Evolutionary conservation across 257 asterid genomes (phyloP), one percentile per base, ranked within the genome.

Genomic region (Verbascum thapsus): DNA sequence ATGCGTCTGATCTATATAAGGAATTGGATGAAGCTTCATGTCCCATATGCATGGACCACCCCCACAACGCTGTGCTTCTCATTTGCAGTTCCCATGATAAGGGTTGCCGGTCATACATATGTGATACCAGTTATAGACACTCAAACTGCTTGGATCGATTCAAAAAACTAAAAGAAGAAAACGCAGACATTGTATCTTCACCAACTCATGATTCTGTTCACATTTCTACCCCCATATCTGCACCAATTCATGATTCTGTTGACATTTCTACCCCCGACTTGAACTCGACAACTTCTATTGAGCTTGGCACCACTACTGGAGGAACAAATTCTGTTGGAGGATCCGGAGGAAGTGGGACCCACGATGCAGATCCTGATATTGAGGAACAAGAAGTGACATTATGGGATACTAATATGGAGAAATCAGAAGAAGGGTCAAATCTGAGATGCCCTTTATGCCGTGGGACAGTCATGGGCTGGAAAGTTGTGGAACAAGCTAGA

Each of bases 1-100:
- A 91, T 76, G 74, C 69, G 73, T 74, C 72, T 80, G 80, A 77
- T 53, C 80, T 75, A 55, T 74, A 81, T 80, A 88, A 85, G 79
- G 98, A 91, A 80, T 88, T 80, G 96, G 99, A 92, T 50, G 99
- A 87, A 58, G 96, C 87, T 50, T 85, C 86, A 51, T 89, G 99
- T 70, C 83, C 99, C 64, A 84, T 92, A 79, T 87, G 95, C 80
- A 85, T 91, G 98, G 98, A 91, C 64, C 92, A 80, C 62, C 86
- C 85, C 58, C 86, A 80, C 86, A 80, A 80, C 70, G 95, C 97
- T 40, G 97, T 89, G 62, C 95, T 89, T 72, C 90, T 92, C 73
- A 66, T 89, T 70, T 92, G 99, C 86, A 81, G 82, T 69, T 90
- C 96, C 62, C 81, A 92, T 63, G 91, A 84, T 42, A 87, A 85